phyloP scores from a whole-genome alignment of 495 filamentous ascomycete genomes.

The Venustampulla echinocandica region DNA sequence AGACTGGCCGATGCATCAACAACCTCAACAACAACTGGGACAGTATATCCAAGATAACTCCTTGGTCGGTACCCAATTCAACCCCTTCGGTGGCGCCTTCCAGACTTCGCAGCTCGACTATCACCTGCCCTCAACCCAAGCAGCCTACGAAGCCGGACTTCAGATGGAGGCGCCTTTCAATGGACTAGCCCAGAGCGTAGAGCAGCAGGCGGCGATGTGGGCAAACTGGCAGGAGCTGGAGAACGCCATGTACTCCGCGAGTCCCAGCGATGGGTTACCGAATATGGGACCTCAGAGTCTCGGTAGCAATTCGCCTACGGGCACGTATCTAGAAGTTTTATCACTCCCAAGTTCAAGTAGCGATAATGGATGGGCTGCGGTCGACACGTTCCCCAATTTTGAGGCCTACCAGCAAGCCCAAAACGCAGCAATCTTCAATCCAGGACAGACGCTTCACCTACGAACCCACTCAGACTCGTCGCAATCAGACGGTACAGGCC shows the following conservation, averaged over 20 bases:
- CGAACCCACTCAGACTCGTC: conserved; percentile 81
- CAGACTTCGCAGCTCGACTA: conserved; percentile 55
- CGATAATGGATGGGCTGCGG: conserved; percentile 74
- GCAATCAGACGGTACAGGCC: conserved; percentile 49
- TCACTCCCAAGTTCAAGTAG: conserved; percentile 69
- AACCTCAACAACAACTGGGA: conserved; percentile 42
- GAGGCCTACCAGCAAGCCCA: conserved; percentile 42
- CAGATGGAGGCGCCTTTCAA: conserved; percentile 55
- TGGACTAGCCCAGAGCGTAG: conserved; percentile 54
- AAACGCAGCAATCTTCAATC: conserved; percentile 70
- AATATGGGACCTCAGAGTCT: conserved; percentile 43
- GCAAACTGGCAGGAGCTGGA: conserved; percentile 70
- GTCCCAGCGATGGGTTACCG: conserved; percentile 40
- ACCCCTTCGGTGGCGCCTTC: conserved; percentile 39
- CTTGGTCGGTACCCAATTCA: conserved; percentile 36
- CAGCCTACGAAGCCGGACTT: conserved; percentile 52
- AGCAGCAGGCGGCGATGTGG: conserved; percentile 54
- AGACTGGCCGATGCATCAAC: conserved; percentile 43
- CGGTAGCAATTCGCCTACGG: conserved; percentile 74
- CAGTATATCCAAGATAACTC: conserved; percentile 43
- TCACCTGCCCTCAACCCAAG: conserved; percentile 60
- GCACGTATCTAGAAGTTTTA: conserved; percentile 73
- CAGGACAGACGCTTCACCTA: conserved; percentile 73
- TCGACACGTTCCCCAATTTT: conserved; percentile 49
- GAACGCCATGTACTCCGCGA: conserved; percentile 44